Evolutionary conservation across 1,139 yeast genomes (phyloP), one percentile per base, ranked within the genome.

Genomic region (Scheffersomyces cryptocercus): DNA sequence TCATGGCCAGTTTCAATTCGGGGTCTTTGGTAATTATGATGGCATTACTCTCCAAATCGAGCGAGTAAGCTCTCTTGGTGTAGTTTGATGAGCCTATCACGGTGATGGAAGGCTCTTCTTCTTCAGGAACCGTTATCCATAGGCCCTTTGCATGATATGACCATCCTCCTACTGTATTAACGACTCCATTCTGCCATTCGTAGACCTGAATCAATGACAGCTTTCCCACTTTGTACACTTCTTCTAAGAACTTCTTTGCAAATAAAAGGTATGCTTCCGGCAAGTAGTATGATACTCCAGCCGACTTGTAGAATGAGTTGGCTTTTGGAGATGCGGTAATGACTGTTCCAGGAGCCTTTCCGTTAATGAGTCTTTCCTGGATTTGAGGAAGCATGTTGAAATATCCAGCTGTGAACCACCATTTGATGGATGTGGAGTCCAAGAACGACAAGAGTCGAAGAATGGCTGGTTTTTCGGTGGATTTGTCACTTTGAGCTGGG

Each of bases 111-210:
- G 97, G 97, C 28, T 67, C 58, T 0, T 55, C 53, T 44, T 81
- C 84, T 6, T 69, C 73, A 0, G 90, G 87, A 6, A 78, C 77
- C 6, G 82, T 75, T 1, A 88, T 68, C 99, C 99, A 93, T 12
- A 90, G 70, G 0, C 99, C 99, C 61, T 93, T 93, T n/a, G 99
- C 99, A 60, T 93, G 99, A 62, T 93, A 93, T 0, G 97, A 88
- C 99, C 99, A 93, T 1, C 99, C 98, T 29, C 73, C 79, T 0
- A 83, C 79, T 10, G 88, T 79, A 56, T 89, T 89, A 7, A 90
- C 96, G 1, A 81, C 68, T 1, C 99, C 99, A 40, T 79, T 81
- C 58, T 81, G 80, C 99, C 99, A 95, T 64, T 93, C 98, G 45
- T 72, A 76, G 33, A 93, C 69, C 12, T 71, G 66, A 29, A 91